Conservation (phyloP, 441 rosid genomes). For the Adansonia gregorii region DNA sequence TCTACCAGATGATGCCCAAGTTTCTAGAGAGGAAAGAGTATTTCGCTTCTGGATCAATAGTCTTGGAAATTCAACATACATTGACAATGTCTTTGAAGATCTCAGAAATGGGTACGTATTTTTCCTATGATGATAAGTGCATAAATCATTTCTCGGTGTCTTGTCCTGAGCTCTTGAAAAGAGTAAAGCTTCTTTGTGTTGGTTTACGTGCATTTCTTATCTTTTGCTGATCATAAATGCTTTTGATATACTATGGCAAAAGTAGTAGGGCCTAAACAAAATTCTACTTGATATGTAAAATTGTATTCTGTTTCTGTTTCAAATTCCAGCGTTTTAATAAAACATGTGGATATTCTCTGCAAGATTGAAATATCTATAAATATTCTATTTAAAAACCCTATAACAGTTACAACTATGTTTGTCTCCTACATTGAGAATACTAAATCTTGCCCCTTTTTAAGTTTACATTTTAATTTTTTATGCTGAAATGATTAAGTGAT, state of each 20-base stretch:
- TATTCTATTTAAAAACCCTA: not conserved
- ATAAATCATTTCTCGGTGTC: not conserved
- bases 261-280: not conserved
- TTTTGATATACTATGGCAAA: not conserved
- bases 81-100: constrained; percentile 75
- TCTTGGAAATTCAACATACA: constrained; percentile 59
- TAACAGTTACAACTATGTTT: not conserved
- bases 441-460: not conserved
- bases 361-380: constrained; percentile 1
- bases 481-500: constrained; percentile 13
- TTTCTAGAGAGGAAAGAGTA: constrained; percentile 77
- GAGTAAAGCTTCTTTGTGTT: not conserved
- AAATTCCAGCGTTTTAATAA: not conserved
- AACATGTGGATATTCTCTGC: not conserved
- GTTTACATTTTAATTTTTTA: constrained; percentile 5
- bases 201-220: not conserved
- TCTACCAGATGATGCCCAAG: constrained; percentile 66
- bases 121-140: not conserved
- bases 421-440: not conserved
- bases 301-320: not conserved
- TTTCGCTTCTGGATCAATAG: constrained; percentile 85
- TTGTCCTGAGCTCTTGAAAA: not conserved
- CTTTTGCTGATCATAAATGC: not conserved
- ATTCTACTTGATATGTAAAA: not conserved
- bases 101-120: constrained; percentile 69